Percentiles rank a stretch among this genome's conserved stretches.
Evolutionary conservation across 306 rosid species (phyloP).

Genomic region (Mucuna pruriens): DNA sequence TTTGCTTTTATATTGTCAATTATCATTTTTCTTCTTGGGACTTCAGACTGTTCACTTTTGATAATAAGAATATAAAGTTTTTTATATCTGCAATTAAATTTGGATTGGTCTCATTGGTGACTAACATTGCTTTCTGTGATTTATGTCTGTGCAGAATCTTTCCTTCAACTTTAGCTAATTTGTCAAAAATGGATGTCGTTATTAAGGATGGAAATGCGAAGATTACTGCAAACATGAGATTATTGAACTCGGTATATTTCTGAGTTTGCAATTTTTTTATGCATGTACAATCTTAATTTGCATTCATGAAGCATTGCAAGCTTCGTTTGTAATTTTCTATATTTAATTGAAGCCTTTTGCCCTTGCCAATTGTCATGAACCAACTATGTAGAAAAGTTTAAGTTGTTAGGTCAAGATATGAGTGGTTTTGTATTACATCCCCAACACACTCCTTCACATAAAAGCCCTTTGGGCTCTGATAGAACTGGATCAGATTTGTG

Average conservation of each 20-base stretch:
- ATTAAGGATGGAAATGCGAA: conserved; percentile 89
- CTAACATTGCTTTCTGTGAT: conserved; percentile 24
- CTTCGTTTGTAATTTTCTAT: conserved; percentile 3
- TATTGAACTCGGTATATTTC: conserved; percentile 72
- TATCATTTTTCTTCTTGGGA: conserved; percentile 4
- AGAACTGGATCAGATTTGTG: too few species aligned
- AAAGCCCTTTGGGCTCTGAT: background rate
- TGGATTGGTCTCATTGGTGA: conserved; percentile 27
- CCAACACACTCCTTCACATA: background rate
- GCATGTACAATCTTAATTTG: conserved; percentile 10
- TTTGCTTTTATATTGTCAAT: conserved; percentile 16
- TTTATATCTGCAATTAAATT: conserved; percentile 13
- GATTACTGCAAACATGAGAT: conserved; percentile 71
- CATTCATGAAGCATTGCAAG: conserved; percentile 25
- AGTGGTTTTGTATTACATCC: background rate
- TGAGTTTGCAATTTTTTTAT: conserved; percentile 8
- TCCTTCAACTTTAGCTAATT: conserved; percentile 83
- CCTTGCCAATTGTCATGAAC: background rate
- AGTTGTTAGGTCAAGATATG: background rate
- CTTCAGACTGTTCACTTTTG: background rate
- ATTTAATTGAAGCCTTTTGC: background rate
- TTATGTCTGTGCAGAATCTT: conserved; percentile 63
- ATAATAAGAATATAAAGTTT: conserved; percentile 1
- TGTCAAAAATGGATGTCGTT: conserved; percentile 76
- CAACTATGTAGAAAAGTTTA: background rate